Conservation (phyloP, 768 basidiomycete species). For the Boletus subcaerulescens region DNA sequence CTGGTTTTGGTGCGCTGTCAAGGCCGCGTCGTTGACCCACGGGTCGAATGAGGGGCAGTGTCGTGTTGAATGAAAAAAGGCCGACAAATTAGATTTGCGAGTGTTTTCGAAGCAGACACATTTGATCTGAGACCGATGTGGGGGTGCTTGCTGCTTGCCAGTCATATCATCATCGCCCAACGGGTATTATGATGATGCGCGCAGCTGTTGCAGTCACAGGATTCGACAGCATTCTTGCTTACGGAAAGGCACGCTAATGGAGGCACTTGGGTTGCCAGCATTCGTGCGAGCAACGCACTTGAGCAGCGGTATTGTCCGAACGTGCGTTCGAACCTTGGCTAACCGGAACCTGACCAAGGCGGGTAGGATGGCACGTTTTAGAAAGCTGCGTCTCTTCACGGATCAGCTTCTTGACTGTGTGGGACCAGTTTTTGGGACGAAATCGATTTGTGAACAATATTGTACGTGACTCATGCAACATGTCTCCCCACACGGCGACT, state of each 20-base stretch:
- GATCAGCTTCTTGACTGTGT: conserved; percentile 8
- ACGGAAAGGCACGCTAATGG: conserved; percentile 15
- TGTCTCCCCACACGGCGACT: conserved; percentile 23
- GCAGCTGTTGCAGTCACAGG: conserved; percentile 13
- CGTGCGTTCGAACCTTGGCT: conserved; percentile 14
- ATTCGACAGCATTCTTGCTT: conserved; percentile 15
- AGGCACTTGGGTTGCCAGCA: conserved; percentile 15
- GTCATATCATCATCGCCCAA: conserved; percentile 4
- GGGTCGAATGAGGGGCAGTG: conserved; percentile 2
- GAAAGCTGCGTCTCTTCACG: conserved; percentile 5
- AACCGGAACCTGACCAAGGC: conserved; percentile 8
- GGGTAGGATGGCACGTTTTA: conserved; percentile 7
- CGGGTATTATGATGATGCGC: conserved; percentile 14
- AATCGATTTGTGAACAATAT: conserved; percentile 6
- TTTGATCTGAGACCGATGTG: conserved; percentile 16
- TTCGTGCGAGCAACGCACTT: conserved; percentile 14
- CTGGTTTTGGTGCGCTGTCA: conserved; percentile 10
- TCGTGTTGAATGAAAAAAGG: conserved; percentile 13
- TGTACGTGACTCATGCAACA: conserved; percentile 19
- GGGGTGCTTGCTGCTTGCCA: not conserved
- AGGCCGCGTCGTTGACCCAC: conserved; percentile 7
- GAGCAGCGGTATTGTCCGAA: conserved; percentile 10
- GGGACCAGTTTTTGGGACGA: conserved; percentile 9
- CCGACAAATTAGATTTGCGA: conserved; percentile 20
- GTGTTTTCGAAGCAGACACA: conserved; percentile 2